These are phyloP conservation scores for Cytospora mali DNA, from an alignment of 2,329 filamentous ascomycete genomes.

Conservation along the genomic window DNA sequence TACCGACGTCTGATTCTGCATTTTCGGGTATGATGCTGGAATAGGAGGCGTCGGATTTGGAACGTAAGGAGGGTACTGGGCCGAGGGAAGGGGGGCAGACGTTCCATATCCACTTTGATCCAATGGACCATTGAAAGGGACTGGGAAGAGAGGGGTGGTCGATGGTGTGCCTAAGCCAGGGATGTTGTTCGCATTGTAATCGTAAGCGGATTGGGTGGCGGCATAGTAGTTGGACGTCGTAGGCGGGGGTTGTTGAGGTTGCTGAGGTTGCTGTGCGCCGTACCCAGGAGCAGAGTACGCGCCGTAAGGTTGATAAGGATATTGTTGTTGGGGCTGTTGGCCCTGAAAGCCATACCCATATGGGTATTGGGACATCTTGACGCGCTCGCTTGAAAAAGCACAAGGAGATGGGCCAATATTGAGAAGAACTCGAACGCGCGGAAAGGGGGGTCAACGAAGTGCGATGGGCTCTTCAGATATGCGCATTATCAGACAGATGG, in stretches of 20 bases:
- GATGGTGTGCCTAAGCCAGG: slow-evolving; percentile 42
- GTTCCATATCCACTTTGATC: slow-evolving; percentile 5
- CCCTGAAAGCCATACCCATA: slow-evolving; percentile 39
- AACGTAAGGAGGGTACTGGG: slow-evolving; percentile 15
- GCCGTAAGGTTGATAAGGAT: slow-evolving; percentile 31
- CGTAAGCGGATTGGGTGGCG: slow-evolving; percentile 40
- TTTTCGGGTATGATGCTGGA: slow-evolving; percentile 1
- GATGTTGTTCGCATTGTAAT: slow-evolving; percentile 43
- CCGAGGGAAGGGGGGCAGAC: slow-evolving; percentile 1
- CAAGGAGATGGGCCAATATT: slow-evolving; percentile 23
- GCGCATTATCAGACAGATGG: slow-evolving; percentile 20
- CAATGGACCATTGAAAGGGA: slow-evolving; percentile 18
- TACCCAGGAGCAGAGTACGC: slow-evolving; percentile 29
- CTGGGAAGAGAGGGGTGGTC: slow-evolving; percentile 13
- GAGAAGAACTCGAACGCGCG: slow-evolving; percentile 17
- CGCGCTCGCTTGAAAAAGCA: slow-evolving; percentile 20
- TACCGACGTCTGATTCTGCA: slow-evolving; percentile 1
- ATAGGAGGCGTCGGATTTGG: slow-evolving; percentile 5
- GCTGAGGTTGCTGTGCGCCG: slow-evolving; percentile 25
- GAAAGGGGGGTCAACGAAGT: slow-evolving; percentile 11
- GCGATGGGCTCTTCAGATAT: slow-evolving; percentile 9
- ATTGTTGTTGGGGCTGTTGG: slow-evolving; percentile 35
- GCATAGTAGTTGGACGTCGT: slow-evolving; percentile 33
- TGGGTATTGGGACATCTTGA: slow-evolving; percentile 45
- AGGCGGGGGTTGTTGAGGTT: slow-evolving; percentile 24